Evolutionary conservation across 169 alveolate species (phyloP).

Genomic region (Perkinsus marinus): DNA sequence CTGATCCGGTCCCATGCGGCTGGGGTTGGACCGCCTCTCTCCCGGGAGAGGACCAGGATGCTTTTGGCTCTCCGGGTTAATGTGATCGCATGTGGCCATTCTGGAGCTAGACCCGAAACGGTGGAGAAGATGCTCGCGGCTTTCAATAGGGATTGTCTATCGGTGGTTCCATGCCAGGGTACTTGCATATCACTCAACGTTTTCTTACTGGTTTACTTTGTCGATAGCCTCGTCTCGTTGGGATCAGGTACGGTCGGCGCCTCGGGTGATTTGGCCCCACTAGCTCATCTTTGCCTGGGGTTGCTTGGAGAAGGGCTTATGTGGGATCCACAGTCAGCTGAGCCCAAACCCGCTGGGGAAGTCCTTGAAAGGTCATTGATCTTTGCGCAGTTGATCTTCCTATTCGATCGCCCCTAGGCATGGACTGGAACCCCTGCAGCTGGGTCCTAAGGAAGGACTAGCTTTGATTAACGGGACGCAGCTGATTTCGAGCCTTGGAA

Average conservation of each 20-base stretch:
- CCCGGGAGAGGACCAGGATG: conserved; percentile 6
- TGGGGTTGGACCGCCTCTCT: conserved; percentile 36
- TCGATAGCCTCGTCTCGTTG: too few relatives aligned
- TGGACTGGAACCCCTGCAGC: conserved; percentile 10
- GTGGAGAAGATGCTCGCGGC: conserved; percentile 19
- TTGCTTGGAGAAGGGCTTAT: conserved; percentile 45
- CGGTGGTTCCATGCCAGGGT: background rate
- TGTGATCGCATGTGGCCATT: conserved; percentile 31
- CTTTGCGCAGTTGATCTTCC: background rate
- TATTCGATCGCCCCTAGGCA: background rate
- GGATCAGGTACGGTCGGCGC: conserved; percentile 49
- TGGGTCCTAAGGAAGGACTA: conserved; percentile 38
- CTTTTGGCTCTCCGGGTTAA: conserved; percentile 33
- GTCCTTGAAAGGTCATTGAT: background rate
- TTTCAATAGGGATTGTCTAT: conserved; percentile 14
- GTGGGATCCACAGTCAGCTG: conserved; percentile 4
- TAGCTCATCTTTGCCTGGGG: conserved; percentile 34
- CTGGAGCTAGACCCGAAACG: conserved; percentile 27
- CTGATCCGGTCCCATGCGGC: conserved; percentile 43
- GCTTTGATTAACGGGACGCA: conserved; percentile 44
- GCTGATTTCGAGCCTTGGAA: conserved; percentile 30
- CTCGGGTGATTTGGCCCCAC: conserved; percentile 46
- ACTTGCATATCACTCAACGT: background rate
- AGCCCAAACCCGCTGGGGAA: conserved; percentile 14
- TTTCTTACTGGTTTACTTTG: background rate